These are phyloP conservation scores for Suillus lakei DNA, from an alignment of 768 basidiomycete species.

Conservation along the genomic window DNA sequence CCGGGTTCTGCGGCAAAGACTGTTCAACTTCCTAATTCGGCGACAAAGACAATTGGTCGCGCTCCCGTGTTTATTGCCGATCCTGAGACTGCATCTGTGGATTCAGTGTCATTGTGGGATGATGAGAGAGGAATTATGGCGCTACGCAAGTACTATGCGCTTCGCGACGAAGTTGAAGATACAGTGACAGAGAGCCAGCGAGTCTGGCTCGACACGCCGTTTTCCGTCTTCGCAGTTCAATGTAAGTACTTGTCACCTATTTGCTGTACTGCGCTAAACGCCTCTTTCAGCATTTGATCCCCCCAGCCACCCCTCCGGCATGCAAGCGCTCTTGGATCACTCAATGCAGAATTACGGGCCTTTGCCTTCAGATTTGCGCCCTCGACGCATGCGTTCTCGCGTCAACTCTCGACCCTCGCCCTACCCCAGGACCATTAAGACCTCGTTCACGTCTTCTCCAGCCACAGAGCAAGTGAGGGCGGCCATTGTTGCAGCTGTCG, in stretches of 20 bases:
- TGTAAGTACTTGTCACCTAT: slow-evolving; percentile 47
- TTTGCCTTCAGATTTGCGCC: slow-evolving; percentile 72
- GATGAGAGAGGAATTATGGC: slow-evolving; percentile 70
- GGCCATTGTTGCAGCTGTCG: slow-evolving; percentile 23
- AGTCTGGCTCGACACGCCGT: slow-evolving; percentile 71
- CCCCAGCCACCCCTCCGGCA: slow-evolving; percentile 63
- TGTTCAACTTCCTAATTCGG: slow-evolving; percentile 8
- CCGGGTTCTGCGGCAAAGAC: slow-evolving; percentile 38
- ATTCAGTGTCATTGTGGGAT: slow-evolving; percentile 59
- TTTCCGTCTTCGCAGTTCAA: slow-evolving; percentile 74
- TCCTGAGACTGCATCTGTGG: slow-evolving; percentile 52
- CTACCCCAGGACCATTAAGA: slow-evolving; percentile 62
- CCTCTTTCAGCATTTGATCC: slow-evolving; percentile 65
- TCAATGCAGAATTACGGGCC: slow-evolving; percentile 74
- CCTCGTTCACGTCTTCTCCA: slow-evolving; percentile 44
- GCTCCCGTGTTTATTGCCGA: slow-evolving; percentile 61
- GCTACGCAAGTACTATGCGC: slow-evolving; percentile 68
- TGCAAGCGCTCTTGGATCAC: slow-evolving; percentile 75
- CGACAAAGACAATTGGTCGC: slow-evolving; percentile 32
- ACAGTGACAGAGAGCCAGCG: slow-evolving; percentile 70
- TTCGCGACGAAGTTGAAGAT: slow-evolving; percentile 69
- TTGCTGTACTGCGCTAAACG: slow-evolving; percentile 13
- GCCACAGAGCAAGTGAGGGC: slow-evolving; percentile 41
- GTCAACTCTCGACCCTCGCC: slow-evolving; percentile 76
- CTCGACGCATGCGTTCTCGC: slow-evolving; percentile 64